Percentiles rank a stretch among this genome's conserved stretches.
These are phyloP conservation scores for Nowakowskiella sp. DNA, from an alignment of 192 early-diverging fungal species.

Conservation along the genomic window DNA sequence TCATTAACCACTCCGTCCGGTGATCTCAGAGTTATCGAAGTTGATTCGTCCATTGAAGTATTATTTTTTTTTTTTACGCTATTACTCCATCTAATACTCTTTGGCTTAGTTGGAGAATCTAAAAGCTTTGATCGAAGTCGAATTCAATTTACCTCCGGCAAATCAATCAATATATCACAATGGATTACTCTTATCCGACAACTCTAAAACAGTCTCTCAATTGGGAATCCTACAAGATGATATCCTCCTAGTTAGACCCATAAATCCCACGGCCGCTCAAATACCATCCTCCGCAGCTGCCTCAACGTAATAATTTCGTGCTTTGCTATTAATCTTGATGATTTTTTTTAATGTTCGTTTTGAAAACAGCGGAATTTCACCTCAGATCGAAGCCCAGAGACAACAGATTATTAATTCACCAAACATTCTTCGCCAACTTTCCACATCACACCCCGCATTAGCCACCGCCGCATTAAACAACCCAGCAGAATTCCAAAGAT, in stretches of 20 bases:
- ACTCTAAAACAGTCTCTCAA: conserved; percentile 53
- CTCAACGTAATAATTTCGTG: not conserved
- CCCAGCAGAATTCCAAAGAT: conserved; percentile 52
- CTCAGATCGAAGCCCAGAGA: conserved; percentile 42
- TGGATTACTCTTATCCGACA: conserved; percentile 50
- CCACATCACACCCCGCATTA: conserved; percentile 53
- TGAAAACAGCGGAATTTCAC: conserved; percentile 13
- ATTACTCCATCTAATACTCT: too few species aligned
- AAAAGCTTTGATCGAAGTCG: conserved; percentile 77
- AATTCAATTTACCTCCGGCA: conserved; percentile 56
- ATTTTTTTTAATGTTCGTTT: conserved; percentile 12
- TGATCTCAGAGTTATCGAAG: too few species aligned
- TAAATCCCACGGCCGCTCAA: conserved; percentile 17
- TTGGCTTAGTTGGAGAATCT: conserved; percentile 51
- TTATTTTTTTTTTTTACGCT: too few species aligned
- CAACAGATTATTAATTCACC: conserved; percentile 57
- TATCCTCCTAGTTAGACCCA: conserved; percentile 55
- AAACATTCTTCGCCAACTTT: conserved; percentile 47
- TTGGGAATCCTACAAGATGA: conserved; percentile 65
- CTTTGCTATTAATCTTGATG: not conserved
- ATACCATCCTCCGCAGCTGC: conserved; percentile 7
- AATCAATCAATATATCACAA: conserved; percentile 64
- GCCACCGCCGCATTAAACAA: conserved; percentile 56
- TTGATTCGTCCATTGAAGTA: too few species aligned
- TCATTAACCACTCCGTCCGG: too few species aligned